These are phyloP conservation scores for Alternaria viburni DNA, from an alignment of 2,329 filamentous ascomycete genomes.

Conservation along the genomic window DNA sequence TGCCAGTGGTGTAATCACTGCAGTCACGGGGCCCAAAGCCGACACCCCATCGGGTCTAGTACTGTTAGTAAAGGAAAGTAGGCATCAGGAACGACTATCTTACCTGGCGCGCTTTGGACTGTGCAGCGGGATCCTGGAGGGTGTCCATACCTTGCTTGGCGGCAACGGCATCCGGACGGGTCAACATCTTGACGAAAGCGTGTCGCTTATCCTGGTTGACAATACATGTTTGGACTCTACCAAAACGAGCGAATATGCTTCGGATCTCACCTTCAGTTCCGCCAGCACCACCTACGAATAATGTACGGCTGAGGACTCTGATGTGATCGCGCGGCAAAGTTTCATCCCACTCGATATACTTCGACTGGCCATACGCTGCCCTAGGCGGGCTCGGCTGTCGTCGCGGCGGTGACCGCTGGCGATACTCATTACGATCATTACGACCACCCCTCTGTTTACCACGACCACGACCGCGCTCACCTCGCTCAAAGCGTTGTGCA, in stretches of 20 bases:
- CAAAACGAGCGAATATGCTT: slow-evolving; percentile 78
- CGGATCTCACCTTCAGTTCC: slow-evolving; percentile 81
- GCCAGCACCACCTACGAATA: slow-evolving; percentile 91
- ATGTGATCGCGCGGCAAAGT: slow-evolving; percentile 77
- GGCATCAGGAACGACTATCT: slow-evolving; percentile 5
- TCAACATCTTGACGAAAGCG: slow-evolving; percentile 98
- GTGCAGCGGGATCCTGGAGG: slow-evolving; percentile 72
- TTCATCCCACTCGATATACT: slow-evolving; percentile 82
- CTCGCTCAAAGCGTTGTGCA: slow-evolving; percentile 60
- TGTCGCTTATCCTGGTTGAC: slow-evolving; percentile 98
- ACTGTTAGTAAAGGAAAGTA: slow-evolving; percentile 20
- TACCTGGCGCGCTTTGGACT: slow-evolving; percentile 63
- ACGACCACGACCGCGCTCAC: slow-evolving; percentile 62
- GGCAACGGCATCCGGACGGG: slow-evolving; percentile 78
- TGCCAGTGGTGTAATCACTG: slow-evolving; percentile 89
- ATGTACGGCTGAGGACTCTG: slow-evolving; percentile 84
- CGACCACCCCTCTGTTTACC: slow-evolving; percentile 52
- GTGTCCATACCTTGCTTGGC: slow-evolving; percentile 91
- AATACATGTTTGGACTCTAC: slow-evolving; percentile 94
- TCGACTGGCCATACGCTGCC: slow-evolving; percentile 54
- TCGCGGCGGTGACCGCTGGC: slow-evolving; percentile 82
- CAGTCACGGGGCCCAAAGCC: slow-evolving; percentile 97
- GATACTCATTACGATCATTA: slow-evolving; percentile 68
- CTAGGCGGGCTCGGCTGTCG: slow-evolving; percentile 62
- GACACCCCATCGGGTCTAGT: slow-evolving; percentile 92